phyloP scores from a whole-genome alignment of 2,329 filamentous ascomycete genomes.

The Cytospora piceae region DNA sequence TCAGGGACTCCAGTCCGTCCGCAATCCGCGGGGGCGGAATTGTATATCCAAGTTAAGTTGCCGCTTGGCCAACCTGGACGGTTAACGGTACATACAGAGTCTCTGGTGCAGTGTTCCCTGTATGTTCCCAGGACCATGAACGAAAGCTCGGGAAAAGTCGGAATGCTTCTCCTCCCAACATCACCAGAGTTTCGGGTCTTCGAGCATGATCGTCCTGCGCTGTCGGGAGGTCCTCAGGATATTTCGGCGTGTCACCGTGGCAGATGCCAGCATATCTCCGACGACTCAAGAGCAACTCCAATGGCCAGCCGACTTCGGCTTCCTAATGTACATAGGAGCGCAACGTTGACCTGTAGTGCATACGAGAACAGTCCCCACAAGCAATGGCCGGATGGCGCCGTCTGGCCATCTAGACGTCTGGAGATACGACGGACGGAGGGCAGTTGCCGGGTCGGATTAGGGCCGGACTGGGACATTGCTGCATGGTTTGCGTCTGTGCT shows the following conservation, averaged over 20 bases:
- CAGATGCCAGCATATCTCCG: constrained; percentile 1
- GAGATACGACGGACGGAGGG: neutral
- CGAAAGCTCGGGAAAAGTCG: constrained; percentile 20
- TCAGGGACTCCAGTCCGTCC: constrained; percentile 8
- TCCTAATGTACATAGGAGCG: neutral
- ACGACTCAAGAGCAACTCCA: neutral
- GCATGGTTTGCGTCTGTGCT: too few relatives aligned
- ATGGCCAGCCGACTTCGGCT: neutral
- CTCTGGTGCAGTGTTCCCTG: too few relatives aligned
- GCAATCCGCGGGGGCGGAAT: constrained; percentile 20
- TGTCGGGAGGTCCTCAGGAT: neutral
- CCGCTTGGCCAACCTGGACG: constrained; percentile 4
- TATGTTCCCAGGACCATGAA: too few relatives aligned
- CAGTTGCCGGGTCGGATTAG: neutral
- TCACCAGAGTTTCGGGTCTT: neutral
- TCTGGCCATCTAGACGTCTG: constrained; percentile 3
- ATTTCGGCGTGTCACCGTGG: neutral
- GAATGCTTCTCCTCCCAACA: neutral
- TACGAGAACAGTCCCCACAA: constrained; percentile 13
- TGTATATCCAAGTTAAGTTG: constrained; percentile 14
- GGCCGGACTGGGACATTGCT: neutral
- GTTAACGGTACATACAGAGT: neutral
- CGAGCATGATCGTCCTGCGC: neutral
- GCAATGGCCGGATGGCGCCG: neutral
- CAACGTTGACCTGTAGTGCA: constrained; percentile 5